Percentiles rank a stretch among this genome's conserved stretches.
These are phyloP conservation scores for Amylocystis lapponica DNA, from an alignment of 768 basidiomycete genomes.

Conservation along the genomic window DNA sequence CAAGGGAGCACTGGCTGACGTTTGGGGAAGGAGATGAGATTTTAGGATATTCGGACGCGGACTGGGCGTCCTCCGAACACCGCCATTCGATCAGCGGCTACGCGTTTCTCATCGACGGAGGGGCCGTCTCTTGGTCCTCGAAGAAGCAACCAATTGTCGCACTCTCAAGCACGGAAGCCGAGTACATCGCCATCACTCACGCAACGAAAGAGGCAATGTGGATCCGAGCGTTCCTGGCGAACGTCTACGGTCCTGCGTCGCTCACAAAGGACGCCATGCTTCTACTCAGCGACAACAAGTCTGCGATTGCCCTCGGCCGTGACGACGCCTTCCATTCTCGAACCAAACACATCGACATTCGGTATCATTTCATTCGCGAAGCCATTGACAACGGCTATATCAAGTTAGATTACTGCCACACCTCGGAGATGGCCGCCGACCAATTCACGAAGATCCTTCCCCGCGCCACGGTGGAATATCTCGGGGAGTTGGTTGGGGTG, in stretches of 20 bases:
- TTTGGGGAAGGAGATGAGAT: conserved; percentile 7
- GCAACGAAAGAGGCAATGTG: conserved; percentile 31
- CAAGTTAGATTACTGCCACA: no score
- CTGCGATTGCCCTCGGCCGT: conserved; percentile 20
- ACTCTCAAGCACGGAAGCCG: conserved; percentile 30
- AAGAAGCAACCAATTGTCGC: conserved; percentile 33
- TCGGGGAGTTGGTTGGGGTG: no score
- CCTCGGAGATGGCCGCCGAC: no score
- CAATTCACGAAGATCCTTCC: no score
- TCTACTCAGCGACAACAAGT: conserved; percentile 7
- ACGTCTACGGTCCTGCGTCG: no score
- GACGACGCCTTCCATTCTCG: conserved; percentile 23
- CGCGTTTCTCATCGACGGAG: conserved; percentile 27
- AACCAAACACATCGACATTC: conserved; percentile 34
- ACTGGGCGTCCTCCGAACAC: conserved; percentile 4
- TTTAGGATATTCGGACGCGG: conserved; percentile 11
- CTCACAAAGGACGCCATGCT: conserved; percentile 3
- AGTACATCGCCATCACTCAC: conserved; percentile 30
- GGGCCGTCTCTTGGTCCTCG: conserved; percentile 35
- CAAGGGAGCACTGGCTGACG: conserved; percentile 4
- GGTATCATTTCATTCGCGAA: conserved; percentile 27
- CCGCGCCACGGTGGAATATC: no score
- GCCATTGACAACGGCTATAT: no score
- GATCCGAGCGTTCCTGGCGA: no score
- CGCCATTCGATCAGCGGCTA: conserved; percentile 23